Conservation (phyloP, 129 eudicot genomes). For the Rutidosis leptorrhynchoides region DNA sequence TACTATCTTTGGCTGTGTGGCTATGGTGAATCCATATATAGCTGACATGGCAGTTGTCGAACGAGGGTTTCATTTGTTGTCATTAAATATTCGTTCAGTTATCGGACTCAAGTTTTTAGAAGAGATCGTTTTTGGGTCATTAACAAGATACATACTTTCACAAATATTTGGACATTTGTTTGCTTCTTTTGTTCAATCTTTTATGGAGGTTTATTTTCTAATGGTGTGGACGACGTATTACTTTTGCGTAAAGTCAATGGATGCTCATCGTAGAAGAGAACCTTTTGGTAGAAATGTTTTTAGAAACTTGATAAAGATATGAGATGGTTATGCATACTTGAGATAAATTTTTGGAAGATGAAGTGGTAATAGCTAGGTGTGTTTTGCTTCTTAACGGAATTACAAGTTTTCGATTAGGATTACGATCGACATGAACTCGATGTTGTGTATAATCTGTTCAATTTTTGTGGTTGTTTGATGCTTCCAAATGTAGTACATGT, state of each 20-base stretch:
- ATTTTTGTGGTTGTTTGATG: slow-evolving; percentile 11
- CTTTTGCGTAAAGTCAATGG: slow-evolving; percentile 64
- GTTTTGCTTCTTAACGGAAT: slow-evolving; percentile 16
- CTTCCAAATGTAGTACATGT: slow-evolving; percentile 7
- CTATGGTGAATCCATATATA: slow-evolving; percentile 61
- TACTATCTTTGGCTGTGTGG: slow-evolving; percentile 77
- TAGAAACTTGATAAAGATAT: slow-evolving; percentile 52
- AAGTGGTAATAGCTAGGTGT: slow-evolving; percentile 37
- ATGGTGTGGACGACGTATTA: slow-evolving; percentile 78
- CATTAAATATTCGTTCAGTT: slow-evolving; percentile 48
- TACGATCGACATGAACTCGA: slow-evolving; percentile 41
- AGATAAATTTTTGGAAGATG: slow-evolving; percentile 14
- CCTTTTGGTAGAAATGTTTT: slow-evolving; percentile 61
- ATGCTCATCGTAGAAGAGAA: slow-evolving; percentile 46
- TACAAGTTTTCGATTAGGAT: slow-evolving; percentile 21
- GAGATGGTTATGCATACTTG: slow-evolving; percentile 37
- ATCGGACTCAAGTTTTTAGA: slow-evolving; percentile 60
- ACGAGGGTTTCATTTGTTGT: slow-evolving; percentile 71
- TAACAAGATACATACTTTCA: slow-evolving; percentile 46
- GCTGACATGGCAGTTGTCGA: slow-evolving; percentile 56
- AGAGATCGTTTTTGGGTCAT: slow-evolving; percentile 53
- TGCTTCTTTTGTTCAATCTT: slow-evolving; percentile 52
- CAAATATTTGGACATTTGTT: slow-evolving; percentile 43
- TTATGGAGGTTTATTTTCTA: slow-evolving; percentile 80
- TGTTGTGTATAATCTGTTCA: slow-evolving; percentile 48